Evolutionary conservation across 148 eudicot genomes (phyloP).

Genomic region (Camellia japonica): DNA sequence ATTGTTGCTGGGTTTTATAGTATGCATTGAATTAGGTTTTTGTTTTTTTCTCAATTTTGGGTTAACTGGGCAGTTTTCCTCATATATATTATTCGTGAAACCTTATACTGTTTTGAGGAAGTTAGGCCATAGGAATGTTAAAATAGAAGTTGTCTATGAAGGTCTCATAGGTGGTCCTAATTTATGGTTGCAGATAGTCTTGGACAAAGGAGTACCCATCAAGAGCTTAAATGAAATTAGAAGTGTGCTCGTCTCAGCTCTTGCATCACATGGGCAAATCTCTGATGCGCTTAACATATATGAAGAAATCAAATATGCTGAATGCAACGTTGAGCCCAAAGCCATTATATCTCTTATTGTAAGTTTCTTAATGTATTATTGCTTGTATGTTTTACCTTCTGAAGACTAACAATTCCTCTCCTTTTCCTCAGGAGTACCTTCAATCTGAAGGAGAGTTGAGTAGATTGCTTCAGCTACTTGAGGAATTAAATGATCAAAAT

Average conservation of each 20-base stretch:
- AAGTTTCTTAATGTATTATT: slow-evolving; percentile 26
- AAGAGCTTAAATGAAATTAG: slow-evolving; percentile 58
- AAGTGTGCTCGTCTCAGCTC: slow-evolving; percentile 69
- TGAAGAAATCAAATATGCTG: slow-evolving; percentile 57
- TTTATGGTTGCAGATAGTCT: slow-evolving; percentile 47
- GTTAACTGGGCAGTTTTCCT: background rate
- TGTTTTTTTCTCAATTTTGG: background rate
- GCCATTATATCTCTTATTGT: slow-evolving; percentile 64
- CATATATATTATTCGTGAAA: background rate
- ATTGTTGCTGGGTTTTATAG: background rate
- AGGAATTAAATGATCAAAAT: slow-evolving; percentile 48
- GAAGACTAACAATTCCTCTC: background rate
- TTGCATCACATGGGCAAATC: slow-evolving; percentile 62
- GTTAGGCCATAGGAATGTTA: background rate
- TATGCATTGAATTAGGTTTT: background rate
- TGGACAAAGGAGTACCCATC: slow-evolving; percentile 44
- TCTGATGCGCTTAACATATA: slow-evolving; percentile 62
- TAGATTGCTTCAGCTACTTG: slow-evolving; percentile 55
- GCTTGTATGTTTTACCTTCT: slow-evolving; percentile 6
- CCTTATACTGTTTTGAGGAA: background rate
- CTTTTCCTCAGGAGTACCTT: slow-evolving; percentile 52
- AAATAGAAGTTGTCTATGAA: background rate
- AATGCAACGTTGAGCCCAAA: slow-evolving; percentile 60
- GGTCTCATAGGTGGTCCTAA: background rate
- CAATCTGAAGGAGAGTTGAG: slow-evolving; percentile 50